A percentile compares a stretch with the other conserved stretches of the same genome.
Conservation (phyloP, 164 flowering plant species). For the Berberis vulgaris region DNA sequence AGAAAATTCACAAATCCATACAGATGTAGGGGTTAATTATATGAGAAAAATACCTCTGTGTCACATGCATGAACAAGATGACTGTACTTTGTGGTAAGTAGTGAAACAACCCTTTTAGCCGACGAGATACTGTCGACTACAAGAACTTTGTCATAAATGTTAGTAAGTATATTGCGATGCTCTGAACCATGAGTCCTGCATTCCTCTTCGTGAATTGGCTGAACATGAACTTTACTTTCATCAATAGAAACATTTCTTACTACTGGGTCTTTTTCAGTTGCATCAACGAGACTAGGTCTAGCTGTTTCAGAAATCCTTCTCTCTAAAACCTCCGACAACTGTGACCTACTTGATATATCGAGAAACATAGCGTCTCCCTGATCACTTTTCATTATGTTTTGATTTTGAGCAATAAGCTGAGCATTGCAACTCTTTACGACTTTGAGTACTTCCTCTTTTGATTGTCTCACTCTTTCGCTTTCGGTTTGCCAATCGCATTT, state of each 20-base stretch:
- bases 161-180: constrained; percentile 37
- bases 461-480: too few relatives aligned
- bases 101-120: constrained; percentile 53
- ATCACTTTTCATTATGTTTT: too few relatives aligned
- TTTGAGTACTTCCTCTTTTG: too few relatives aligned
- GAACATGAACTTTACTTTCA: neutral
- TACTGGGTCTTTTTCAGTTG: too few relatives aligned
- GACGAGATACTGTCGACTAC: constrained; percentile 47
- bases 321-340: too few relatives aligned
- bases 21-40: neutral
- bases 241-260: neutral
- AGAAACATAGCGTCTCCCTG: too few relatives aligned
- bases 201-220: neutral
- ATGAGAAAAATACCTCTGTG: constrained; percentile 57
- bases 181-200: neutral
- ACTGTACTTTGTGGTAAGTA: constrained; percentile 56
- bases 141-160: constrained; percentile 56
- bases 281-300: too few relatives aligned
- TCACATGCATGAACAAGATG: constrained; percentile 83
- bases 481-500: too few relatives aligned
- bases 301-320: too few relatives aligned
- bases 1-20: neutral
- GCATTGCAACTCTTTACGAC: too few relatives aligned
- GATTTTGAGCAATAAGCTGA: too few relatives aligned
- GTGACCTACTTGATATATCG: too few relatives aligned